These are phyloP conservation scores for Lizonia empirigonia DNA, from an alignment of 2,329 filamentous ascomycete species.

Conservation along the genomic window DNA sequence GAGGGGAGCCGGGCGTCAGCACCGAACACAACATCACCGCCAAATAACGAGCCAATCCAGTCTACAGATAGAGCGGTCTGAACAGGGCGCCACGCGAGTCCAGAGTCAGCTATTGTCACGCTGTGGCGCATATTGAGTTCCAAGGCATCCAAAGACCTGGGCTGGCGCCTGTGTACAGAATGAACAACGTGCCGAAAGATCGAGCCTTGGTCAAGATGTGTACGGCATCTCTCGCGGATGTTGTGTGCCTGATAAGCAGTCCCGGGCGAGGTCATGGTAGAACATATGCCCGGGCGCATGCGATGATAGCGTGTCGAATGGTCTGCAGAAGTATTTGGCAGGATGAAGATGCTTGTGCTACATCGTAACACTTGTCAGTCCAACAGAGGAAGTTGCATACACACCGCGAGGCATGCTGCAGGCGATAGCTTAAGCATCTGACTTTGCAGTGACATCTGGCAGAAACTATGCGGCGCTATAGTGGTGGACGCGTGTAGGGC, in stretches of 20 bases:
- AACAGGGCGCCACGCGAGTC: neutral
- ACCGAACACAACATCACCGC: conserved; percentile 24
- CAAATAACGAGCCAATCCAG: conserved; percentile 1
- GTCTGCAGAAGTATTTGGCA: neutral
- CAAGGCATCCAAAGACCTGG: neutral
- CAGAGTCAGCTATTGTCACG: neutral
- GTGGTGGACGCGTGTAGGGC: neutral
- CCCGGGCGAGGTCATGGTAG: neutral
- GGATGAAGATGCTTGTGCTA: neutral
- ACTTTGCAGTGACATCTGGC: neutral
- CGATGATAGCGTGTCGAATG: neutral
- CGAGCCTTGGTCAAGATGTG: neutral
- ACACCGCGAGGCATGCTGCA: conserved; percentile 3
- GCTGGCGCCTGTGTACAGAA: neutral
- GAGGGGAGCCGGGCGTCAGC: conserved; percentile 36
- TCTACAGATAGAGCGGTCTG: neutral
- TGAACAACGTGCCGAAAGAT: neutral
- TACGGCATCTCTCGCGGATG: neutral
- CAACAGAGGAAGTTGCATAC: neutral
- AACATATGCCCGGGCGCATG: too few relatives aligned
- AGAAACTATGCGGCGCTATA: neutral
- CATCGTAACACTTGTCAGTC: neutral
- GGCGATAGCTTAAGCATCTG: conserved; percentile 1
- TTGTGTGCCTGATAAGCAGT: neutral
- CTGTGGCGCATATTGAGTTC: neutral